phyloP scores from a whole-genome alignment of 2,329 filamentous ascomycete genomes.

The Ophiostoma sp. region DNA sequence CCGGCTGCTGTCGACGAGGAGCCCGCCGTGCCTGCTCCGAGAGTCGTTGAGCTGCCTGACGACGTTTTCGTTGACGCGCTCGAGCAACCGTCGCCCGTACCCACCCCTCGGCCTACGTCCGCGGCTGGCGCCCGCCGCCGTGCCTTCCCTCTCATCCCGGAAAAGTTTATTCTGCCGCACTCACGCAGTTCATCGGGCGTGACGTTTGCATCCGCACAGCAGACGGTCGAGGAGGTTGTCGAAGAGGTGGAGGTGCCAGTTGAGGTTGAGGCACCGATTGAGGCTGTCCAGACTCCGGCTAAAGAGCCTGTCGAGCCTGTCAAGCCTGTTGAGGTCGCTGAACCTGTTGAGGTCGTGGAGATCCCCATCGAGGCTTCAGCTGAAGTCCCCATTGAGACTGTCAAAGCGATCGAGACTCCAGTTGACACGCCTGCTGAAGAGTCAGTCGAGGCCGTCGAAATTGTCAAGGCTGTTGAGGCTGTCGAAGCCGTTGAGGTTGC shows the following conservation, averaged over 20 bases:
- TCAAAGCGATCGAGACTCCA: background rate
- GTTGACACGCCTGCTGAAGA: background rate
- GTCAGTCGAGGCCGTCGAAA: background rate
- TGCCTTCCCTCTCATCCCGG: slow-evolving; percentile 33
- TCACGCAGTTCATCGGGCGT: background rate
- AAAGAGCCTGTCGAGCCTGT: background rate
- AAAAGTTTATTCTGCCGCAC: slow-evolving; percentile 24
- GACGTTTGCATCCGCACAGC: background rate
- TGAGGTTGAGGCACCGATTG: background rate
- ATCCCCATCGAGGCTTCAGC: background rate
- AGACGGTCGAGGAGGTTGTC: background rate
- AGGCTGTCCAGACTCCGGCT: background rate
- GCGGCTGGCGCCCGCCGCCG: slow-evolving; percentile 21
- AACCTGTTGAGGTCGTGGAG: background rate
- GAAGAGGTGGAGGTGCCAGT: background rate
- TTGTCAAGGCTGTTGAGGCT: background rate
- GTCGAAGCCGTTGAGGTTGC: too few relatives aligned
- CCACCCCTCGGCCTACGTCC: background rate
- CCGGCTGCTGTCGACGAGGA: background rate
- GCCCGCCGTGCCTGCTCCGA: background rate
- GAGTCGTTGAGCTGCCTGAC: slow-evolving; percentile 29
- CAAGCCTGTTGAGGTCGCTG: too few relatives aligned
- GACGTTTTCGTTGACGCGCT: slow-evolving; percentile 11
- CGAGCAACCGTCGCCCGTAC: background rate
- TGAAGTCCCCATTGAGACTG: background rate